phyloP scores from a whole-genome alignment of 1,284 basidiomycete species.

The Leucoagaricus sp. region DNA sequence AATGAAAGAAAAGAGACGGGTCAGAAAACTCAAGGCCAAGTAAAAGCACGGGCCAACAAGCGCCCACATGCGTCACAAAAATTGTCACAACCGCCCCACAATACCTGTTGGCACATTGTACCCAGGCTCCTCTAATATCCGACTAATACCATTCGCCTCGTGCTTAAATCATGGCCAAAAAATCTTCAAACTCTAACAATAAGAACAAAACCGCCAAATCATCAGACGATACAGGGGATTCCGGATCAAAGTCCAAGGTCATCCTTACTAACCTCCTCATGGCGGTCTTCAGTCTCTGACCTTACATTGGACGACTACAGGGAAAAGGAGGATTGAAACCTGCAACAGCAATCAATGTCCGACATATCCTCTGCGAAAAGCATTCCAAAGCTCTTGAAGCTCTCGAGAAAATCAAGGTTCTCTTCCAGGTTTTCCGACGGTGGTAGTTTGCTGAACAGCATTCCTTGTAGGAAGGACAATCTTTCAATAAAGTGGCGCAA shows the following conservation, averaged over 20 bases:
- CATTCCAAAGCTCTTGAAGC: slow-evolving; percentile 78
- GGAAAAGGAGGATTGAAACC: slow-evolving; percentile 61
- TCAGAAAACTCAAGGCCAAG: too few species aligned
- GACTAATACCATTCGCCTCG: not conserved
- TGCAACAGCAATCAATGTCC: slow-evolving; percentile 79
- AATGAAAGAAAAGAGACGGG: too few species aligned
- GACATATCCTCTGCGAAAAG: slow-evolving; percentile 87
- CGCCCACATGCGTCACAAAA: too few species aligned
- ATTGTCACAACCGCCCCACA: too few species aligned
- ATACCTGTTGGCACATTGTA: too few species aligned
- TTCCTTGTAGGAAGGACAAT: slow-evolving; percentile 57
- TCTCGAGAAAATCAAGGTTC: slow-evolving; percentile 73
- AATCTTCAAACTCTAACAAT: slow-evolving; percentile 1
- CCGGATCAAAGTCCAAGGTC: slow-evolving; percentile 14
- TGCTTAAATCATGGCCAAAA: slow-evolving; percentile 3
- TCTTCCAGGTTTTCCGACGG: not conserved
- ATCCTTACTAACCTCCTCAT: not conserved
- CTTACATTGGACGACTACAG: slow-evolving; percentile 27
- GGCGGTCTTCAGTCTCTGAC: not conserved
- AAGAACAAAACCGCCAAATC: slow-evolving; percentile 2
- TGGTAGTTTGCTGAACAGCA: not conserved
- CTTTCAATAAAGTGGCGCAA: slow-evolving; percentile 84
- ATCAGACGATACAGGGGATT: not conserved
- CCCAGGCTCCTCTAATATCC: too few species aligned
- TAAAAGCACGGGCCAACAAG: too few species aligned